Percentiles rank a stretch among this genome's conserved stretches.
phyloP scores from a whole-genome alignment of 768 basidiomycete species.

The Termitomyces sp. region DNA sequence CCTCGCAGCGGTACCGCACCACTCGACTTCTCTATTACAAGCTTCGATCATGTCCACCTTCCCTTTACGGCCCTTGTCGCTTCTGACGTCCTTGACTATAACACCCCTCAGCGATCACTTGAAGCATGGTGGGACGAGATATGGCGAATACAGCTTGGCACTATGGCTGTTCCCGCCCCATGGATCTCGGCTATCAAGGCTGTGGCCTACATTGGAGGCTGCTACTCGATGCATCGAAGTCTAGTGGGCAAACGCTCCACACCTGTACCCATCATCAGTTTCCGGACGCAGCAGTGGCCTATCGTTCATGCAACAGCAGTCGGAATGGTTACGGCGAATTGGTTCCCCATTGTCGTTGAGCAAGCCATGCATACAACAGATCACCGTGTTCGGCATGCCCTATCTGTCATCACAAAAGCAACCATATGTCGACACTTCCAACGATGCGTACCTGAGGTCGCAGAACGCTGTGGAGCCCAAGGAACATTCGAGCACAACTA shows the following conservation, averaged over 20 bases:
- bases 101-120: conserved; percentile 33
- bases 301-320: conserved; percentile 48
- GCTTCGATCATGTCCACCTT: conserved; percentile 48
- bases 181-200: conserved; percentile 49
- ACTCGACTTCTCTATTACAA: conserved; percentile 53
- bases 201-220: conserved; percentile 50
- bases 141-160: conserved; percentile 51
- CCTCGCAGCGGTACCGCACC: conserved; percentile 48
- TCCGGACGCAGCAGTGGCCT: conserved; percentile 64
- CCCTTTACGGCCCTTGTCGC: conserved; percentile 46
- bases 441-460: conserved; percentile 43
- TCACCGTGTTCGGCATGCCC: conserved; percentile 46
- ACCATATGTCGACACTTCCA: conserved; percentile 51
- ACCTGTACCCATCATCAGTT: conserved; percentile 51
- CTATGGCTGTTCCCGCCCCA: conserved; percentile 43
- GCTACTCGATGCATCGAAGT: conserved; percentile 51
- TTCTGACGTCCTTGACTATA: conserved; percentile 35
- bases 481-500: conserved; percentile 63
- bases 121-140: conserved; percentile 54
- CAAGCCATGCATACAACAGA: conserved; percentile 35
- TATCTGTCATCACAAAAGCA: conserved; percentile 53
- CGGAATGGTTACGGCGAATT: conserved; percentile 44
- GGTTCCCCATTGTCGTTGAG: conserved; percentile 34
- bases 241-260: conserved; percentile 37
- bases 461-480: conserved; percentile 64